These are phyloP conservation scores for Podaxis pistillaris DNA, from an alignment of 768 basidiomycete species.

Conservation along the genomic window DNA sequence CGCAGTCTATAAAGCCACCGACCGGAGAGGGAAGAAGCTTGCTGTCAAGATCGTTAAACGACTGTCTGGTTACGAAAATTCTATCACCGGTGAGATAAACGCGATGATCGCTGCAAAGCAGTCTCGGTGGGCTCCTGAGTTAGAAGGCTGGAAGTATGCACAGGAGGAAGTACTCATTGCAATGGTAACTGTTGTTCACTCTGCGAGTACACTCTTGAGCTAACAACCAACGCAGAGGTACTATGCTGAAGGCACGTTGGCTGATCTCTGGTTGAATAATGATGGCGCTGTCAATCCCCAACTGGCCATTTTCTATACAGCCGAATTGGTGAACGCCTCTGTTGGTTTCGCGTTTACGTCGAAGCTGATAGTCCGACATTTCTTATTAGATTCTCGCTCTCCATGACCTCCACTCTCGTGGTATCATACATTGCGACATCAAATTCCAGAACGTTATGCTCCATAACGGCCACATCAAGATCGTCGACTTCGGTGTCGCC, in stretches of 20 bases:
- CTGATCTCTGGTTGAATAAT: not conserved
- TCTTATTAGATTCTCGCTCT: not conserved
- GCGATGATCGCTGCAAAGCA: not conserved
- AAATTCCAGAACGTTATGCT: constrained; percentile 3
- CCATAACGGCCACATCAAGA: not conserved
- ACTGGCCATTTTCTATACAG: not conserved
- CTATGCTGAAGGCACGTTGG: not conserved
- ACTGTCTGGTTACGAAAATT: not conserved
- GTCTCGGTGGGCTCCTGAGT: not conserved
- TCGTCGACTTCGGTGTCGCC: not conserved
- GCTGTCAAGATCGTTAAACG: not conserved
- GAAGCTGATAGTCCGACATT: not conserved
- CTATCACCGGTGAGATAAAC: not conserved
- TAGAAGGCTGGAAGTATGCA: not conserved
- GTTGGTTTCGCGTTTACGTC: not conserved
- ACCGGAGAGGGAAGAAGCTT: not conserved
- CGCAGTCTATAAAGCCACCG: not conserved
- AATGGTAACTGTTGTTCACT: not conserved
- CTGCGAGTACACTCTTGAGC: not conserved
- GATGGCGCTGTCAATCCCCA: not conserved
- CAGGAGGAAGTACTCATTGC: not conserved
- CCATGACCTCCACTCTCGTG: not conserved
- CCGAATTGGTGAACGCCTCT: not conserved
- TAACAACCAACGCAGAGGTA: not conserved
- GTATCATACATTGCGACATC: not conserved